phyloP scores from a whole-genome alignment of 768 basidiomycete genomes.

The Lentinus tigrinus region DNA sequence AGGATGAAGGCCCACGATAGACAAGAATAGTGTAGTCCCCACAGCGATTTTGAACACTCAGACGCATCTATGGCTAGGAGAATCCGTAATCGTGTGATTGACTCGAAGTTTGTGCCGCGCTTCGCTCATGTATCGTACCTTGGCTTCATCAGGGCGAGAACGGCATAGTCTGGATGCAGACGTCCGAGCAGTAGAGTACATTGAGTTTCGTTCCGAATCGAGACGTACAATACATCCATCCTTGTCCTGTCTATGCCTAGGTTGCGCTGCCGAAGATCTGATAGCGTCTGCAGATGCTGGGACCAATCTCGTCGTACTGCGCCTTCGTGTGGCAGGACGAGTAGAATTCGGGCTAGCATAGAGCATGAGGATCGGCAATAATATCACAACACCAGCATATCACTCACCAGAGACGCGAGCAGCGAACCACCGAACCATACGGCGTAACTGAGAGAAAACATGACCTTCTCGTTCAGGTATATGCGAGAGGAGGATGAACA shows the following conservation, averaged over 20 bases:
- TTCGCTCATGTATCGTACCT: too few relatives aligned
- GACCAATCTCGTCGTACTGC: constrained; percentile 91
- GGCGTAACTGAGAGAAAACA: constrained; percentile 57
- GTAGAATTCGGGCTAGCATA: constrained; percentile 87
- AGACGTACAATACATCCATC: constrained; percentile 8
- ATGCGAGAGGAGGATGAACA: constrained; percentile 16
- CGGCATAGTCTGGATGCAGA: neutral
- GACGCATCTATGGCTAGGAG: too few relatives aligned
- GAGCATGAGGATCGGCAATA: neutral
- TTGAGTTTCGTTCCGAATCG: constrained; percentile 12
- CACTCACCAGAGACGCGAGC: constrained; percentile 82
- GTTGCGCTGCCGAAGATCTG: constrained; percentile 91
- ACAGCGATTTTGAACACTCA: too few relatives aligned
- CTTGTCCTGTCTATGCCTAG: constrained; percentile 32
- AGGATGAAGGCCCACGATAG: too few relatives aligned
- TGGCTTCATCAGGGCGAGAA: too few relatives aligned
- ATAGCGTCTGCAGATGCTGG: constrained; percentile 89
- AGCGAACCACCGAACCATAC: constrained; percentile 99
- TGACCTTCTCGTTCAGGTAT: constrained; percentile 3
- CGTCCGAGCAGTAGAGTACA: constrained; percentile 13
- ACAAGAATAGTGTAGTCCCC: too few relatives aligned
- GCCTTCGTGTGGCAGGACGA: constrained; percentile 91
- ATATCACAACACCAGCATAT: neutral
- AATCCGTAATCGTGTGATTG: too few relatives aligned
- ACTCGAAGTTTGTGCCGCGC: too few relatives aligned